Base-by-base conservation (phyloP, 73 alveolate species). In the Paramecium pentaurelia region DNA sequence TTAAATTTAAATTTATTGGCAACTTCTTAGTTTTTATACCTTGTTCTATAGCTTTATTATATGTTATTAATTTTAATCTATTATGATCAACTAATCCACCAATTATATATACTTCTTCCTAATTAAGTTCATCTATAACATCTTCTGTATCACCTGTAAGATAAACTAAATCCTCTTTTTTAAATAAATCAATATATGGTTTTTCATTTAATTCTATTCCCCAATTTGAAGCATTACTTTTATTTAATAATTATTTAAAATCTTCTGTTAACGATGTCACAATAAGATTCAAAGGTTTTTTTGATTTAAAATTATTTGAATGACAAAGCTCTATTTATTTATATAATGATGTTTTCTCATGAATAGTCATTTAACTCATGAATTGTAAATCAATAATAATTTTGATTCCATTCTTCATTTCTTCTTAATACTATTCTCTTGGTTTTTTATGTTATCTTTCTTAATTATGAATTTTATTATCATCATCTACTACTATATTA, bases 71-170 rank as follows among this genome's bases (percentile, higher is more conserved):
- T 92, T 98, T 98, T 86, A 96, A 97, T 93, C 99, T 95, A 92
- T 98, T 98, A 44, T 96, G 97, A 95, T 98, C 99, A 9, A 98
- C 99, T 60, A 98, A 91, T 32, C 99, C 99, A 45, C 99, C 99
- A 16, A 98, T 98, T 4, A 98, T 96, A 92, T 97, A 98, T 20
- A 96, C 91, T 77, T 95, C 95, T 60, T 94, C 60, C 5, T 77
- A 45, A 71, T 97, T 98, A 51, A 98, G 80, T 10, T 77, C 94
- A 49, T 92, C 96, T 22, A 98, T 86, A 47, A 88, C 88, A 70
- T 97, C 88, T 40, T 97, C 98, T 16, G 99, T 93, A 93, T 98
- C 99, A 71, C 99, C 99, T 20, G 99, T 94, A 47, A 98, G 93
- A 94, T 98, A 98, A 44, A 97, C 97, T 77, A 98, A 89, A 14